These are phyloP conservation scores for Mycena indigotica DNA, from an alignment of 768 basidiomycete genomes.

Conservation along the genomic window DNA sequence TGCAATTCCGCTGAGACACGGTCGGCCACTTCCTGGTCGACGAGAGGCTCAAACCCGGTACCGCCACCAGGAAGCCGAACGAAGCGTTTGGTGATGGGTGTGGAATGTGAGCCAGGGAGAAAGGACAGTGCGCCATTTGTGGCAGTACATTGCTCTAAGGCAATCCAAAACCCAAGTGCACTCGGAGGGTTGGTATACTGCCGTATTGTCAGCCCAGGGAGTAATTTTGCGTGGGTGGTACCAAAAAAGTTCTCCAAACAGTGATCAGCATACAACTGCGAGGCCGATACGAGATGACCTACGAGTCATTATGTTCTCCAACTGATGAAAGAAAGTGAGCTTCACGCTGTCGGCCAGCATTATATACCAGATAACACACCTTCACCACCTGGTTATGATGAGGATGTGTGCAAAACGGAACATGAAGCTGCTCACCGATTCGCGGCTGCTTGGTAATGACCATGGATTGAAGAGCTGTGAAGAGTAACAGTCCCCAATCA, in stretches of 20 bases:
- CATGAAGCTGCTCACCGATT: conserved; percentile 59
- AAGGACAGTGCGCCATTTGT: conserved; percentile 87
- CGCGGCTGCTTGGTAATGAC: conserved; percentile 92
- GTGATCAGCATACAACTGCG: conserved; percentile 4
- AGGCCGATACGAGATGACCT: conserved; percentile 34
- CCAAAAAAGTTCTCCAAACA: conserved; percentile 67
- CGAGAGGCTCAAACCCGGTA: conserved; percentile 79
- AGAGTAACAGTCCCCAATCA: too few relatives aligned
- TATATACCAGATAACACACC: too few relatives aligned
- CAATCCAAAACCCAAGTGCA: conserved; percentile 96
- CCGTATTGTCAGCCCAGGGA: not conserved
- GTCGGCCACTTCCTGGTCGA: conserved; percentile 38
- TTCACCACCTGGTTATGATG: not conserved
- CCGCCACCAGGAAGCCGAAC: conserved; percentile 75
- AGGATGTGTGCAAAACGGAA: not conserved
- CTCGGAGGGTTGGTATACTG: conserved; percentile 91
- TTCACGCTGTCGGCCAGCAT: too few relatives aligned
- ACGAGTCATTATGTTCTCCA: conserved; percentile 93
- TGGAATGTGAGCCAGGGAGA: conserved; percentile 84
- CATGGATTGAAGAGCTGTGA: conserved; percentile 86
- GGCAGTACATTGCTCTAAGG: conserved; percentile 84
- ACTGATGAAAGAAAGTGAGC: conserved; percentile 57
- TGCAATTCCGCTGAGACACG: conserved; percentile 27
- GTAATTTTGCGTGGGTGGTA: conserved; percentile 33
- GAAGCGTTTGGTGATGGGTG: conserved; percentile 81